Base-by-base conservation (phyloP, 805 yeast species). In the Limtongia smithiae region DNA sequence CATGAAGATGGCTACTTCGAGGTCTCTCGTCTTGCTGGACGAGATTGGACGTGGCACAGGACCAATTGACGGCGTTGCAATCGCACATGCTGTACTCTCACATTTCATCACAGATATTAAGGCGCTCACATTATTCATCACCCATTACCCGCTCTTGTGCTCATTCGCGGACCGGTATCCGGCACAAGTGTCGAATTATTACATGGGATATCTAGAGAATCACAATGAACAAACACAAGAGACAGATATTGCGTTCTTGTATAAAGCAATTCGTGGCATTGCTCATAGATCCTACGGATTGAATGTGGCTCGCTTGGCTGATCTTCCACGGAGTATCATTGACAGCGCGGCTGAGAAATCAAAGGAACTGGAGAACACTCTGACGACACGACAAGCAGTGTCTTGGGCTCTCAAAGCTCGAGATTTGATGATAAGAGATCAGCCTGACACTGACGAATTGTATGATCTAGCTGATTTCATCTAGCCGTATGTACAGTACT, bases 281-380 rank as follows among this genome's bases (percentile, higher is more conserved):
- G 76, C 84, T 33, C 67, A 77, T 36, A 76, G 81, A 46, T 85
- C 90, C 47, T 88, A 83, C 65, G 97, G 56, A 1, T 70, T 90
- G 31, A 86, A 89, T 62, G 95, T 87, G 33, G 96, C 96, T 0
- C 75, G 79, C 51, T 61, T 88, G 49, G 93, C 96, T 0, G 78
- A 79, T 0, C 66, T 89, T 7, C 62, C 63, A 21, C 34, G 21
- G 17, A 33, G 46, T 1, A 41, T 60, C 6, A 21, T 60, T 14
- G 39, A 31, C 2, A 28, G 32, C 20, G 64, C 64, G 6, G 54
- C 35, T 9, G 46, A 46, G 27, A 43, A 41, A 18, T 46, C 58
- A 2, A 22, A 37, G 18, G 35, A 37, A 17, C 22, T 53, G 20
- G 48, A 46, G 22, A 17, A 37, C 9, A 15, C 20, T 3, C n/a